A percentile compares a stretch with the other conserved stretches of the same genome.
phyloP scores from a whole-genome alignment of 2,329 filamentous ascomycete species.

The Fusarium cyanostomum region DNA sequence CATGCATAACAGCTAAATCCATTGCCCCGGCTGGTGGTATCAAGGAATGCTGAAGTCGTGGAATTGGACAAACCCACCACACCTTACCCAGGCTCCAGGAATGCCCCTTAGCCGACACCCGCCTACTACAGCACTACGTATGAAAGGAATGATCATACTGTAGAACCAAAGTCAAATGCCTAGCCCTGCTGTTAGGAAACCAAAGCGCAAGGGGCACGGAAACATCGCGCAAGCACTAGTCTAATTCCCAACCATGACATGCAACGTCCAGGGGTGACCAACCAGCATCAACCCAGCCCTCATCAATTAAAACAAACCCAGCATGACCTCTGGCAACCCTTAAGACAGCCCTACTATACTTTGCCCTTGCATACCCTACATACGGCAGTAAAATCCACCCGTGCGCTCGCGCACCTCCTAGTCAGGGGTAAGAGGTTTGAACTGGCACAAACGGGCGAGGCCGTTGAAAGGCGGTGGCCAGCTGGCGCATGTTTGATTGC shows the following conservation, averaged over 20 bases:
- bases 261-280: constrained; percentile 24
- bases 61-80: constrained; percentile 11
- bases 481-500: constrained; percentile 10
- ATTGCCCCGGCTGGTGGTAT: constrained; percentile 17
- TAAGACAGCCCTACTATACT: constrained; percentile 14
- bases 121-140: no score
- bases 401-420: constrained; percentile 19
- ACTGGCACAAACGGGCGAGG: background rate
- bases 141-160: constrained; percentile 12
- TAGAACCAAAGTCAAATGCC: background rate
- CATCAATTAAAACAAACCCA: constrained; percentile 1
- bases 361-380: constrained; percentile 22
- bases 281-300: constrained; percentile 13
- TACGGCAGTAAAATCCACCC: constrained; percentile 18
- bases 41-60: constrained; percentile 22
- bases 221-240: background rate
- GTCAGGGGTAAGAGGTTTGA: constrained; percentile 17
- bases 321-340: constrained; percentile 11
- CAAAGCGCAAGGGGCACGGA: background rate
- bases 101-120: constrained; percentile 11
- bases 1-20: constrained; percentile 11
- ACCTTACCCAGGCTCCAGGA: constrained; percentile 19
- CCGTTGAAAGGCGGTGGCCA: constrained; percentile 15
- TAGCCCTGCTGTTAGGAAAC: background rate
- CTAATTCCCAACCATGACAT: constrained; percentile 6